Evolutionary conservation across 2,329 filamentous ascomycete species (phyloP).

Genomic region (Trichophyton simii): DNA sequence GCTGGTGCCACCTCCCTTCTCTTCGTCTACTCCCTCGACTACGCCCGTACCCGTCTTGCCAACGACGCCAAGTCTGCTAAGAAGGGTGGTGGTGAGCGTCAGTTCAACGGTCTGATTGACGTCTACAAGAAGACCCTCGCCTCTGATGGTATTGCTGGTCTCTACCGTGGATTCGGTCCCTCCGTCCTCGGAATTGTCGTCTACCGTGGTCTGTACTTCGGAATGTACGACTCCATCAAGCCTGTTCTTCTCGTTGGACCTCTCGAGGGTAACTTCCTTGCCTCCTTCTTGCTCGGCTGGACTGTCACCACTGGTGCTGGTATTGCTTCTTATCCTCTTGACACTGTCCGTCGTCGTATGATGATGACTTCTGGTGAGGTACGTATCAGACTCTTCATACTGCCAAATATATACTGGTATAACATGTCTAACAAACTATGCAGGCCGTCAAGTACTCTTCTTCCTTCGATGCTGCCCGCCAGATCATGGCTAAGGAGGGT

Average conservation of each 20-base stretch:
- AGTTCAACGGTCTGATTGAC: conserved; percentile 99
- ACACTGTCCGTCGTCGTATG: conserved; percentile 99
- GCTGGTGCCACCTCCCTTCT: conserved; percentile 99
- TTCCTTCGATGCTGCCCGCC: conserved; percentile 84
- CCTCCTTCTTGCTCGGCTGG: conserved; percentile 98
- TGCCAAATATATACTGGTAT: not conserved
- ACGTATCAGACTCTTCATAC: conserved; percentile 21
- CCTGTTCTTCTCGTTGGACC: conserved; percentile 82
- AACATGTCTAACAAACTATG: conserved; percentile 24
- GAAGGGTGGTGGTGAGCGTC: conserved; percentile 80
- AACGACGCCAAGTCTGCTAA: conserved; percentile 99
- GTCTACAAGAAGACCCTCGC: conserved; percentile 99
- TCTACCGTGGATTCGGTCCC: conserved; percentile 99
- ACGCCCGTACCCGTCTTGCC: conserved; percentile 99
- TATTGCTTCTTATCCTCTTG: conserved; percentile 99
- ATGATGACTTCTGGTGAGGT: conserved; percentile 92
- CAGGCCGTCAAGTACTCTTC: conserved; percentile 99
- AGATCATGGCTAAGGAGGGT: conserved; percentile 96
- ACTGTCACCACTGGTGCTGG: conserved; percentile 98
- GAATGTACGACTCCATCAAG: conserved; percentile 99
- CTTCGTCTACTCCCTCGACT: conserved; percentile 99
- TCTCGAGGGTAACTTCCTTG: conserved; percentile 98
- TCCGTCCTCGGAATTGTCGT: conserved; percentile 98
- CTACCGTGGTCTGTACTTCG: conserved; percentile 99
- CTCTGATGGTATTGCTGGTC: conserved; percentile 96